phyloP scores from a whole-genome alignment of 2,329 filamentous ascomycete species.

The Thielaviopsis musarum region DNA sequence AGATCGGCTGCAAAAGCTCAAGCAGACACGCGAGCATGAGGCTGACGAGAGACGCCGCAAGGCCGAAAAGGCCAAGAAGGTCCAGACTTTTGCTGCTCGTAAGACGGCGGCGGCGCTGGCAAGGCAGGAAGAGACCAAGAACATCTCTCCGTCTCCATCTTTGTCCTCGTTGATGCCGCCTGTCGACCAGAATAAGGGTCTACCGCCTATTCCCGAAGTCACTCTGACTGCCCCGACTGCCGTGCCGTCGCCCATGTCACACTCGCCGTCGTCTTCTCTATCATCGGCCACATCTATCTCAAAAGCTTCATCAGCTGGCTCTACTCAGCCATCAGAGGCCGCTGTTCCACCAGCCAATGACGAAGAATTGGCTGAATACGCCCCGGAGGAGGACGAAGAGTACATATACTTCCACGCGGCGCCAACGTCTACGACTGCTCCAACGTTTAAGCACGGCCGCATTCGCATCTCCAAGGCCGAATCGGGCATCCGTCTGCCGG shows the following conservation, averaged over 20 bases:
- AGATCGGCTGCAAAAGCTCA: constrained; percentile 30
- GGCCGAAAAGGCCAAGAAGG: constrained; percentile 11
- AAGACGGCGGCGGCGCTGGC: neutral
- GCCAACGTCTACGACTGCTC: constrained; percentile 30
- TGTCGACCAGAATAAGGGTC: constrained; percentile 14
- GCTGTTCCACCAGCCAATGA: neutral
- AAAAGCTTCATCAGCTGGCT: neutral
- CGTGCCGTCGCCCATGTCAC: neutral
- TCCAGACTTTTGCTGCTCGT: constrained; percentile 17
- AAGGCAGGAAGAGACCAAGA: constrained; percentile 18
- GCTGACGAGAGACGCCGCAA: constrained; percentile 9
- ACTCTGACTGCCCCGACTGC: constrained; percentile 13
- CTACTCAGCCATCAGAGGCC: neutral
- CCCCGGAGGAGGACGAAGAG: constrained; percentile 24
- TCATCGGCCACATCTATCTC: constrained; percentile 7
- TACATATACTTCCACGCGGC: constrained; percentile 32
- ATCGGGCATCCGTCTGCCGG: constrained; percentile 15
- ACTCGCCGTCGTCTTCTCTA: constrained; percentile 6
- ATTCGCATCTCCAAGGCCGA: constrained; percentile 35
- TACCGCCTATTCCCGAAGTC: constrained; percentile 28
- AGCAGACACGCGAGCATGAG: constrained; percentile 19
- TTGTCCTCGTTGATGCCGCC: constrained; percentile 8
- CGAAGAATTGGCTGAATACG: constrained; percentile 7
- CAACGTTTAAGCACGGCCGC: constrained; percentile 35
- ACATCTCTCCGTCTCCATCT: neutral